Conservation (phyloP, 345 rosid genomes). For the Acer campestre region DNA sequence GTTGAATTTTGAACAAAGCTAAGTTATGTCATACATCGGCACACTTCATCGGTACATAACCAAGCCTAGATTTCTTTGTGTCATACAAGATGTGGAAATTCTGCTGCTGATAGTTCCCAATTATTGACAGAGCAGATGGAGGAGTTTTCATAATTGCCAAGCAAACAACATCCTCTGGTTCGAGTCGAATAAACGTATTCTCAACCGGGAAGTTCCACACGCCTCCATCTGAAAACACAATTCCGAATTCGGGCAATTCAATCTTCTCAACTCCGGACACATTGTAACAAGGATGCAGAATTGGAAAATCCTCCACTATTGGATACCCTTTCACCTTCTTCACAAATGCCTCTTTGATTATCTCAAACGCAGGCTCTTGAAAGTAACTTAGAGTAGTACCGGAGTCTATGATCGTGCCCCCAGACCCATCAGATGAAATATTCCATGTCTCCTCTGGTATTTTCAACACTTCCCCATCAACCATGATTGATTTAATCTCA, state of each 20-base stretch:
- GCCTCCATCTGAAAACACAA: conserved; percentile 71
- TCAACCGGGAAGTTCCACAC: conserved; percentile 88
- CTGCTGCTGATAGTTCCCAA: conserved; percentile 93
- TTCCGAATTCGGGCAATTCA: conserved; percentile 73
- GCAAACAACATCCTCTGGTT: conserved; percentile 64
- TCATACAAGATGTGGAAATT: conserved; percentile 81
- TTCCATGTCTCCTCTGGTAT: conserved; percentile 79
- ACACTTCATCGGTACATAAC: conserved; percentile 72
- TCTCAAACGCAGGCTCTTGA: conserved; percentile 63
- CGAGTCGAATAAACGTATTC: conserved; percentile 72
- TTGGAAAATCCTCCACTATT: conserved; percentile 46
- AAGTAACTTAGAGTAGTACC: conserved; percentile 77
- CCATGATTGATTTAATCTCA: conserved; percentile 63
- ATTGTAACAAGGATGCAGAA: conserved; percentile 84
- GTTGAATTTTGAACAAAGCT: not conserved
- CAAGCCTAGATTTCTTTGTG: conserved; percentile 72
- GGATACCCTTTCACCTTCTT: conserved; percentile 67
- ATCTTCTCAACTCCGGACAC: conserved; percentile 63
- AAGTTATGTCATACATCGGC: conserved; percentile 48
- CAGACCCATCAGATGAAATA: conserved; percentile 58
- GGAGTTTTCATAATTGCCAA: conserved; percentile 88
- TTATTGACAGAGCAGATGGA: conserved; percentile 69
- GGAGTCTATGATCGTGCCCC: conserved; percentile 89
- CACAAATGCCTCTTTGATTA: conserved; percentile 60
- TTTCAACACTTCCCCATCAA: conserved; percentile 60